phyloP scores from a whole-genome alignment of 2,329 filamentous ascomycete species.

The Colletotrichum falcatum region DNA sequence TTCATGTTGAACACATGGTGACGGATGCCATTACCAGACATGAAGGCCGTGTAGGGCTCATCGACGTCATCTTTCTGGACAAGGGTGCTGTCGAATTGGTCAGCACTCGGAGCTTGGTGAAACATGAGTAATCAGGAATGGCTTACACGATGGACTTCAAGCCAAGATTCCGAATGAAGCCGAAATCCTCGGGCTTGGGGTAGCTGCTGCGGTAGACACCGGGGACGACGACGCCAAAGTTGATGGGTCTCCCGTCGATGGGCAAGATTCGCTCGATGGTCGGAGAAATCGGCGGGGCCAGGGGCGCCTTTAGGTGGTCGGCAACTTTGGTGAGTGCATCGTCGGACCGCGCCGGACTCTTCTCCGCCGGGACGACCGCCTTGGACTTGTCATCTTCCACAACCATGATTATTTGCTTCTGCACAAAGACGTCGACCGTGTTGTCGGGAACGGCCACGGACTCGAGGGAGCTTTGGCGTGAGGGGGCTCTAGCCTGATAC shows the following conservation, averaged over 20 bases:
- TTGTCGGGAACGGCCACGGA: constrained; percentile 23
- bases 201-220: constrained; percentile 87
- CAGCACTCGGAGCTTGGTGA: constrained; percentile 25
- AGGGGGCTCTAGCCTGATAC: constrained; percentile 19
- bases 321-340: constrained; percentile 21
- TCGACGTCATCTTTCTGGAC: constrained; percentile 71
- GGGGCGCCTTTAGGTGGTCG: constrained; percentile 14
- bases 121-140: neutral
- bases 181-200: constrained; percentile 76
- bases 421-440: constrained; percentile 22
- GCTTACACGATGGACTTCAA: constrained; percentile 85
- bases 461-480: constrained; percentile 36
- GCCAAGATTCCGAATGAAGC: constrained; percentile 74
- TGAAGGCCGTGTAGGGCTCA: constrained; percentile 69
- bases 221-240: constrained; percentile 81
- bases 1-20: constrained; percentile 83
- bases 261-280: constrained; percentile 33
- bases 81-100: constrained; percentile 62
- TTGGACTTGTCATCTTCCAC: constrained; percentile 28
- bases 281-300: constrained; percentile 16
- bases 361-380: constrained; percentile 1
- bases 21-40: constrained; percentile 73
- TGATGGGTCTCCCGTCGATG: constrained; percentile 63
- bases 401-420: constrained; percentile 28
- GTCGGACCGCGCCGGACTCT: neutral